Conservation (phyloP, 768 basidiomycete species). For the Suillus occidentalis region DNA sequence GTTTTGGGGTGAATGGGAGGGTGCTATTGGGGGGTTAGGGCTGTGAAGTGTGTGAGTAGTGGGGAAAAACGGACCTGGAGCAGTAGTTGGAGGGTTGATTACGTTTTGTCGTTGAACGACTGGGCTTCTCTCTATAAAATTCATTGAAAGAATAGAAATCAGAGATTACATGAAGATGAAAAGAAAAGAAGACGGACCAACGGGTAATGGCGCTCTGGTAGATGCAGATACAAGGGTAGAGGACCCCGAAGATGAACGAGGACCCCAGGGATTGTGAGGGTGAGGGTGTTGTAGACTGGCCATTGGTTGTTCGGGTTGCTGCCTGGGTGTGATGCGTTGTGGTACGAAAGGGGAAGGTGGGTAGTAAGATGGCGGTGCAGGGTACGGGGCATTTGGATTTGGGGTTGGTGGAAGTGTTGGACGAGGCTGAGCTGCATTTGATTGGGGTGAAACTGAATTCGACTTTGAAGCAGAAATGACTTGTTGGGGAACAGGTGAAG, state of each 20-base stretch:
- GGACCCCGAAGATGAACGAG: constrained; percentile 28
- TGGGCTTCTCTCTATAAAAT: constrained; percentile 29
- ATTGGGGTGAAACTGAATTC: constrained; percentile 24
- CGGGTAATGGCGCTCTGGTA: constrained; percentile 22
- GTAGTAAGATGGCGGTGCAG: constrained; percentile 34
- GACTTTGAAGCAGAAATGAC: constrained; percentile 27
- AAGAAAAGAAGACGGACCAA: constrained; percentile 19
- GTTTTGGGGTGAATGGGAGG: constrained; percentile 28
- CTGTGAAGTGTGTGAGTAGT: background rate
- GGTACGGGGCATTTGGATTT: constrained; percentile 21
- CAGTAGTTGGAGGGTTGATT: constrained; percentile 21
- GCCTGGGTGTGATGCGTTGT: constrained; percentile 26
- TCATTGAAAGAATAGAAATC: background rate
- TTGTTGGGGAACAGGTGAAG: constrained; percentile 34
- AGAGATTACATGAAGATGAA: background rate
- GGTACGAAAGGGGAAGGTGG: constrained; percentile 31
- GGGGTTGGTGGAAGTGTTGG: constrained; percentile 11
- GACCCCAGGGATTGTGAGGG: constrained; percentile 33
- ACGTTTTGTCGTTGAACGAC: constrained; percentile 26
- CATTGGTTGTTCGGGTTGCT: constrained; percentile 27
- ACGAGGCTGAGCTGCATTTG: constrained; percentile 8
- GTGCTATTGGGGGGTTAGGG: constrained; percentile 19
- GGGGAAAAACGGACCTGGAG: constrained; percentile 19
- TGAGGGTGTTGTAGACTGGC: constrained; percentile 34
- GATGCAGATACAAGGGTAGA: constrained; percentile 26